Base-by-base conservation (phyloP, 495 filamentous ascomycete species). In the Baudoinia panamericana region DNA sequence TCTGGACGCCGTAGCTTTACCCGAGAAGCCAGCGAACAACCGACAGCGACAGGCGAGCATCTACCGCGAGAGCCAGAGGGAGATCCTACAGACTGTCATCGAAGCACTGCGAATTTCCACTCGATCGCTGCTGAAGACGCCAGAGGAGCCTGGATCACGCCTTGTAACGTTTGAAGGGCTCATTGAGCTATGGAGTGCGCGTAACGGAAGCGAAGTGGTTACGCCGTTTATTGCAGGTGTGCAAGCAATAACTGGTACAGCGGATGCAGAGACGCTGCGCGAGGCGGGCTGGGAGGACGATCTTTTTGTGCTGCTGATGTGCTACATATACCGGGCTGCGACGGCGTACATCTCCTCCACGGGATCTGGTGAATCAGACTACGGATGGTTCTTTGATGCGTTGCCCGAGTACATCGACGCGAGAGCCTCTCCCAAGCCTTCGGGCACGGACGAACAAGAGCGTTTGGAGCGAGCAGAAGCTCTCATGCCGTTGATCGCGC, bases 271-370 rank as follows among this genome's bases (percentile, higher is more conserved):
- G 3, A 24, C 40, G 16, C 36, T 50, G 29, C 25, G 39, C 13
- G 26, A 38, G 30, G 47, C 51, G 17, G 51, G 43, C n/a, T 54
- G 51, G 51, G 51, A 54, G 21, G 51, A 54, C 10, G 51, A 54
- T 32, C 26, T 51, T 10, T 42, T 50, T 24, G 39, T 47, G 5
- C 28, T 54, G 24, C 23, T 34, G 19, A 27, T 54, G 2, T 46
- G 46, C 26, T 39, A 30, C 11, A 23, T 44, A 9, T 30, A 28
- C 6, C 34, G 46, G 8, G 16, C 36, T 1, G 32, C 21, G 6
- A 22, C 15, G 33, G 5, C 5, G 23, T n/a, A n/a, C n/a, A n/a
- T n/a, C n/a, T n/a, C n/a, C 21, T 31, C 3, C 2, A 19, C 19
- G 26, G 2, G 20, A 23, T 4, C n/a, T 7, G 6, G n/a, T 23